Percentiles rank a stretch among this genome's conserved stretches.
Conservation (phyloP, 2,329 filamentous ascomycete genomes). For the Keithomyces neogunnii region DNA sequence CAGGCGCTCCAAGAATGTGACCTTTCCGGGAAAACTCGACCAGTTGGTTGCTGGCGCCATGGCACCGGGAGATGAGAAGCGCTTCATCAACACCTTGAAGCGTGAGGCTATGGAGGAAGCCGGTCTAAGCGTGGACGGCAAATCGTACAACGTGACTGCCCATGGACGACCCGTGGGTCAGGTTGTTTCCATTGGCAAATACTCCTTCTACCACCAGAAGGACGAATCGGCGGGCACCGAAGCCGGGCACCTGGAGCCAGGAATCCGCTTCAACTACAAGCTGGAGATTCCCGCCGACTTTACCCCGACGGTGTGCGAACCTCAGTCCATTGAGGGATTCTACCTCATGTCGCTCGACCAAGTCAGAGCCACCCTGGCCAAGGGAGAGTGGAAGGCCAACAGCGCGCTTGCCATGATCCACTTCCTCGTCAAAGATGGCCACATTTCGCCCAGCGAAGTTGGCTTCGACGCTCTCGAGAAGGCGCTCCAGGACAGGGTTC, state of each 20-base stretch:
- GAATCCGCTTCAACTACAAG: slow-evolving; percentile 28
- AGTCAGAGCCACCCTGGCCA: slow-evolving; percentile 19
- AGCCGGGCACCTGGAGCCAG: slow-evolving; percentile 26
- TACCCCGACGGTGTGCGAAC: slow-evolving; percentile 15
- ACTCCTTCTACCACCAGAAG: slow-evolving; percentile 28
- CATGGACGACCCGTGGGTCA: slow-evolving; percentile 13
- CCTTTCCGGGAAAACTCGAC: slow-evolving; percentile 26
- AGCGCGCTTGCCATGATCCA: slow-evolving; percentile 31
- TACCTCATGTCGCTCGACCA: slow-evolving; percentile 18
- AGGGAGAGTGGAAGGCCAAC: slow-evolving; percentile 27
- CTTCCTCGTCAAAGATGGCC: slow-evolving; percentile 23
- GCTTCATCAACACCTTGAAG: slow-evolving; percentile 18
- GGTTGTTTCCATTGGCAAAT: slow-evolving; percentile 14
- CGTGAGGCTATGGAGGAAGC: slow-evolving; percentile 27
- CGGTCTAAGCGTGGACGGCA: slow-evolving; percentile 16
- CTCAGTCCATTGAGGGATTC: slow-evolving; percentile 21
- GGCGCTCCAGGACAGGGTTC: slow-evolving; percentile 17
- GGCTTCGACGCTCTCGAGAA: slow-evolving; percentile 13
- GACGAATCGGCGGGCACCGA: slow-evolving; percentile 19
- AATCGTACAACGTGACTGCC: slow-evolving; percentile 12
- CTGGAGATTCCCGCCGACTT: slow-evolving; percentile 18
- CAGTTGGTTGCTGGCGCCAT: slow-evolving; percentile 29
- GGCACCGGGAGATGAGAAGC: slow-evolving; percentile 18
- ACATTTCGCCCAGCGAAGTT: slow-evolving; percentile 15
- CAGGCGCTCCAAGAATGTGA: slow-evolving; percentile 18